A percentile compares a stretch with the other conserved stretches of the same genome.
phyloP scores from a whole-genome alignment of 2,329 filamentous ascomycete species.

The Clarireedia monteithiana region DNA sequence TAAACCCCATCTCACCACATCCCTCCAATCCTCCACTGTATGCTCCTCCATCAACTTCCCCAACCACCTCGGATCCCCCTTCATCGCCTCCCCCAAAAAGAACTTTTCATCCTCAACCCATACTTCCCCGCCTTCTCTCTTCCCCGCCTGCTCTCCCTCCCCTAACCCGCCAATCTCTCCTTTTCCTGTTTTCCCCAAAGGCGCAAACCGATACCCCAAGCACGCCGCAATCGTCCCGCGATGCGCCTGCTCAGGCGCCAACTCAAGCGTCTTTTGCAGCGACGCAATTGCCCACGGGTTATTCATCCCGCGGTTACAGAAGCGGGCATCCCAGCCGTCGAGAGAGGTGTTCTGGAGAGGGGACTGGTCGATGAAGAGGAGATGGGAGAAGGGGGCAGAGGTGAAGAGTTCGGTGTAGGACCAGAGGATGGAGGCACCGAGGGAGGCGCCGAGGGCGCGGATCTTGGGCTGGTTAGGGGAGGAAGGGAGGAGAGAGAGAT shows the following conservation, averaged over 20 bases:
- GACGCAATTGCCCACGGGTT: slow-evolving; percentile 19
- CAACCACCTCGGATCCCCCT: slow-evolving; percentile 24
- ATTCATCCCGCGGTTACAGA: slow-evolving; percentile 28
- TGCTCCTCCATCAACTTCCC: slow-evolving; percentile 30
- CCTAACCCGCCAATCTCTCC: neutral
- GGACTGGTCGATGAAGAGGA: slow-evolving; percentile 28
- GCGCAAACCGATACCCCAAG: slow-evolving; percentile 24
- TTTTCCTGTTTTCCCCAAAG: neutral
- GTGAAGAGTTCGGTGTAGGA: slow-evolving; percentile 27
- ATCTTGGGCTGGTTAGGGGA: slow-evolving; percentile 3
- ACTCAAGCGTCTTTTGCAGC: slow-evolving; percentile 21
- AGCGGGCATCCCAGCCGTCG: slow-evolving; percentile 22
- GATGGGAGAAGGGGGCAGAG: slow-evolving; percentile 21
- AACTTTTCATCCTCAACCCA: slow-evolving; percentile 21
- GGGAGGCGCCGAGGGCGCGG: slow-evolving; percentile 25
- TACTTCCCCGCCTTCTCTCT: neutral
- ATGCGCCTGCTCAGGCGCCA: slow-evolving; percentile 21
- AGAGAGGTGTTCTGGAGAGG: slow-evolving; percentile 25
- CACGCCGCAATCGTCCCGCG: slow-evolving; percentile 25
- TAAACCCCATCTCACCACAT: slow-evolving; percentile 21
- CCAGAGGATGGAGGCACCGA: slow-evolving; percentile 29
- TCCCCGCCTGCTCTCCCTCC: neutral
- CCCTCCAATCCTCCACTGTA: slow-evolving; percentile 27
- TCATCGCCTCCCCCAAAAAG: slow-evolving; percentile 26
- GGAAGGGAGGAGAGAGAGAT: neutral